phyloP scores from a whole-genome alignment of 2,329 filamentous ascomycete species.

The Apiospora phragmitis region DNA sequence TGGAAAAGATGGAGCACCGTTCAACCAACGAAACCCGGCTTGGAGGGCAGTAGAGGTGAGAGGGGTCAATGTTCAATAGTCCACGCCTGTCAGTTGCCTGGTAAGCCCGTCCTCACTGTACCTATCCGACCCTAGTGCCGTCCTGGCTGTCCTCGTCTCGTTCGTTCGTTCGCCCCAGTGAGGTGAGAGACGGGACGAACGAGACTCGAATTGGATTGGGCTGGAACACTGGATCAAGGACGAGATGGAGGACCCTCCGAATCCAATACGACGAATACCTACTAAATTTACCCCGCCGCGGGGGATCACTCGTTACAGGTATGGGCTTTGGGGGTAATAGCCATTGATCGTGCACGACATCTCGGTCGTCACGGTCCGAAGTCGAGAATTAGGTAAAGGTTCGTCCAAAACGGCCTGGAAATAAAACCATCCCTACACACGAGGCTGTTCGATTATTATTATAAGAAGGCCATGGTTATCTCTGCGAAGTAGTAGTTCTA shows the following conservation, averaged over 20 bases:
- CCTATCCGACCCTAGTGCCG: not conserved
- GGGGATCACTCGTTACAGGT: constrained; percentile 26
- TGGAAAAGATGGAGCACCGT: not conserved
- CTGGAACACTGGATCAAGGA: not conserved
- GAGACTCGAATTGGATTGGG: constrained; percentile 2
- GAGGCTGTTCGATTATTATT: constrained; percentile 19
- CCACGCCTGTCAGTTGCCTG: not conserved
- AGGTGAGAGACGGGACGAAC: constrained; percentile 3
- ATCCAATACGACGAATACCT: constrained; percentile 11
- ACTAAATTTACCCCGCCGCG: constrained; percentile 33
- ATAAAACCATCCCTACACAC: constrained; percentile 10
- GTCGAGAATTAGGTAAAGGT: constrained; percentile 40
- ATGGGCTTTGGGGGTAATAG: constrained; percentile 20
- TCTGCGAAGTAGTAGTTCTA: constrained; percentile 17
- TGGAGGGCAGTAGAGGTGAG: not conserved
- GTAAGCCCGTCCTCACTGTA: not conserved
- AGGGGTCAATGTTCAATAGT: not conserved
- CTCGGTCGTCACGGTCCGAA: constrained; percentile 56
- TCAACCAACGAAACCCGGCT: not conserved
- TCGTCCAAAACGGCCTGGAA: constrained; percentile 14
- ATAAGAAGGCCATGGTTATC: constrained; percentile 24
- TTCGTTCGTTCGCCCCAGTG: not conserved
- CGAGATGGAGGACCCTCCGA: not conserved
- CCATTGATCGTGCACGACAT: constrained; percentile 17
- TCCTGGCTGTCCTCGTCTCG: not conserved